Evolutionary conservation across 2,329 filamentous ascomycete genomes (phyloP).

Genomic region (Monilinia vaccinii-corymbosi): DNA sequence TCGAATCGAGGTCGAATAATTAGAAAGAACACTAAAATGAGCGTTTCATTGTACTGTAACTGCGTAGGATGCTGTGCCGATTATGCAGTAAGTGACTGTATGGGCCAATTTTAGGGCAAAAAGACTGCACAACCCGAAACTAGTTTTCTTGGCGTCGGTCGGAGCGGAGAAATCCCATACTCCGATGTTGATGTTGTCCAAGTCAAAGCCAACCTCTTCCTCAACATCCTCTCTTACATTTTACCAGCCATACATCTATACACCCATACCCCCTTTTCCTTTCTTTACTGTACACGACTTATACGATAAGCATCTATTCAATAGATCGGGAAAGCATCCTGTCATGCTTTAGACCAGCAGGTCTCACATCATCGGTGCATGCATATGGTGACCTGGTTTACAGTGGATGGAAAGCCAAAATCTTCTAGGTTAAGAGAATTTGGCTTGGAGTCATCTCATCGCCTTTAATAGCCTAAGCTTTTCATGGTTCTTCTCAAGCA

Average conservation of each 20-base stretch:
- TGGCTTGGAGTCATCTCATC: neutral
- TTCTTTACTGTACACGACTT: too few relatives aligned
- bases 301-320: constrained; percentile 2
- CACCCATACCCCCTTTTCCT: neutral
- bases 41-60: too few relatives aligned
- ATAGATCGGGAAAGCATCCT: constrained; percentile 4
- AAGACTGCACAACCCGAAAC: neutral
- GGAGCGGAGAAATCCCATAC: neutral
- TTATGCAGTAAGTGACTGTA: too few relatives aligned
- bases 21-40: too few relatives aligned
- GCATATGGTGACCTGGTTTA: neutral
- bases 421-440: neutral
- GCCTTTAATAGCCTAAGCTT: neutral
- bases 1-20: too few relatives aligned
- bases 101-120: too few relatives aligned
- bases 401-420: neutral
- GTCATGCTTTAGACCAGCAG: neutral
- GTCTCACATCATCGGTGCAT: neutral
- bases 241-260: neutral
- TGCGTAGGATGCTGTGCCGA: too few relatives aligned
- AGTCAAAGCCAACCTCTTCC: neutral
- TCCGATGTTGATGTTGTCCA: neutral
- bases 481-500: neutral
- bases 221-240: neutral
- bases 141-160: neutral